Conservation (phyloP, 2,329 filamentous ascomycete genomes). For the Chrysosphaeria jannelii region DNA sequence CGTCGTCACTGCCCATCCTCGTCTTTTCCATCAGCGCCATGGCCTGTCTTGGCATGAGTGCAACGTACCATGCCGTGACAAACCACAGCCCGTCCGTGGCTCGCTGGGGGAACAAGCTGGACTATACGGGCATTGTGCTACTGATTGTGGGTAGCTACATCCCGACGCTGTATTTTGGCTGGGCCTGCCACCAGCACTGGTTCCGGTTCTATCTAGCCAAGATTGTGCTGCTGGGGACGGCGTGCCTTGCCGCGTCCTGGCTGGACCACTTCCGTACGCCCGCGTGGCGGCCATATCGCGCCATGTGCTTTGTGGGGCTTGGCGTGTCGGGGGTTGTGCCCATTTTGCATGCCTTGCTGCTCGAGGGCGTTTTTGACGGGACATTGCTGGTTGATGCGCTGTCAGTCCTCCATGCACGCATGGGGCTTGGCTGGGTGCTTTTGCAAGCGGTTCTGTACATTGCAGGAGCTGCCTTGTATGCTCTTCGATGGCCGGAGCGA, state of each 20-base stretch:
- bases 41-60: slow-evolving; percentile 49
- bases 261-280: slow-evolving; percentile 64
- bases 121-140: slow-evolving; percentile 80
- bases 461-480: slow-evolving; percentile 60
- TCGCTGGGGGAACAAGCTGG: slow-evolving; percentile 68
- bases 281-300: slow-evolving; percentile 55
- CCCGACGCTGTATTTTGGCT: slow-evolving; percentile 65
- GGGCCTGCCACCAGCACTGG: slow-evolving; percentile 36
- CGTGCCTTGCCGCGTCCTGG: slow-evolving; percentile 47
- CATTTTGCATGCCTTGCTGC: slow-evolving; percentile 38
- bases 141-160: slow-evolving; percentile 82
- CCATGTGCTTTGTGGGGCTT: slow-evolving; percentile 68
- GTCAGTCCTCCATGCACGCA: slow-evolving; percentile 32
- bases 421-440: slow-evolving; percentile 56
- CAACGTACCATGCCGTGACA: slow-evolving; percentile 55
- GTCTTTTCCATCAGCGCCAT: slow-evolving; percentile 56
- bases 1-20: slow-evolving; percentile 17
- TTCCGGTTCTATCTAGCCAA: slow-evolving; percentile 45
- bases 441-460: slow-evolving; percentile 65
- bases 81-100: slow-evolving; percentile 61
- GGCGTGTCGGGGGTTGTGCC: slow-evolving; percentile 63
- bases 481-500: slow-evolving; percentile 60
- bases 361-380: too few species aligned
- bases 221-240: slow-evolving; percentile 49
- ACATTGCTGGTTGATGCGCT: slow-evolving; percentile 19